Conservation (phyloP, 2,329 filamentous ascomycete genomes). For the Metarhizium robertsii region DNA sequence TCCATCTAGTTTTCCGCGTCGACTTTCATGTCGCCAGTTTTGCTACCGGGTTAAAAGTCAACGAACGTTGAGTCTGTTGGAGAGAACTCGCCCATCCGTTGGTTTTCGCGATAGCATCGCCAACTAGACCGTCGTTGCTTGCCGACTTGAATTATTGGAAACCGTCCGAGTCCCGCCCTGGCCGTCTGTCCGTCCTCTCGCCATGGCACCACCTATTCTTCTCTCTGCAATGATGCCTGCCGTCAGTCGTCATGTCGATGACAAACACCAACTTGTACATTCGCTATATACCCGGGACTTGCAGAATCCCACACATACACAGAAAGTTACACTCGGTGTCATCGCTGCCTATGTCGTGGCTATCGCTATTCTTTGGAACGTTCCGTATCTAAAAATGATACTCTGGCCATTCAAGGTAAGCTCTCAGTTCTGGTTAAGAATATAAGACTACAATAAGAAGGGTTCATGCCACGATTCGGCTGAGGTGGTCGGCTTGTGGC, state of each 20-base stretch:
- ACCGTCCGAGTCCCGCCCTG: not conserved
- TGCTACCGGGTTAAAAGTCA: too few species aligned
- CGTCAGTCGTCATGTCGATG: slow-evolving; percentile 6
- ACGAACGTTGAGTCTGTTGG: too few species aligned
- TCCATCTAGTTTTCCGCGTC: too few species aligned
- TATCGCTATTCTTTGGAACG: slow-evolving; percentile 71
- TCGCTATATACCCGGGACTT: slow-evolving; percentile 42
- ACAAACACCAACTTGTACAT: not conserved
- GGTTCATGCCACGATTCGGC: too few species aligned
- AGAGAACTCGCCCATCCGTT: too few species aligned
- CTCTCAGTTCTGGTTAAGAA: not conserved
- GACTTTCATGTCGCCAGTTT: too few species aligned
- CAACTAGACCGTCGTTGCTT: not conserved
- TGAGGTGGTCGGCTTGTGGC: not conserved
- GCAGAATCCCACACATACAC: slow-evolving; percentile 52
- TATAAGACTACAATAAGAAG: too few species aligned
- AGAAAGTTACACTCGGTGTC: slow-evolving; percentile 60
- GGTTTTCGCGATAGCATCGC: too few species aligned
- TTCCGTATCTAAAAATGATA: slow-evolving; percentile 65
- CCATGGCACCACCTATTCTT: slow-evolving; percentile 4
- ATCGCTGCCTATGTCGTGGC: slow-evolving; percentile 63
- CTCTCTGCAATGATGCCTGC: not conserved
- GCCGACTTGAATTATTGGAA: not conserved
- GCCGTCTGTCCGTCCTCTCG: not conserved
- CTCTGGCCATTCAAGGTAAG: slow-evolving; percentile 73